Percentiles rank a stretch among this genome's conserved stretches.
phyloP scores from a whole-genome alignment of 2,329 filamentous ascomycete genomes.

The Fusarium aywerte region DNA sequence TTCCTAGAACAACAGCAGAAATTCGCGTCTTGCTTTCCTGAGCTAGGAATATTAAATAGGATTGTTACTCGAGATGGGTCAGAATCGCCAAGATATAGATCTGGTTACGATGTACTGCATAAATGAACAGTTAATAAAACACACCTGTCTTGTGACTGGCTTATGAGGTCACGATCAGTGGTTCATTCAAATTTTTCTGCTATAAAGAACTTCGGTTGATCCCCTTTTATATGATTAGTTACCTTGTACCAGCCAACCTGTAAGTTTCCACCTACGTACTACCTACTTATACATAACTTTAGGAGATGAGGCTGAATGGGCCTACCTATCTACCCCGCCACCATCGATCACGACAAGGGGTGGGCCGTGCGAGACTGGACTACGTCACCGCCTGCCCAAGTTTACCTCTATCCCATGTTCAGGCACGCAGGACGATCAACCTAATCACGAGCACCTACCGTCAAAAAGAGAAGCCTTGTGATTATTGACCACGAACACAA shows the following conservation, averaged over 20 bases:
- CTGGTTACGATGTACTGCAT: neutral
- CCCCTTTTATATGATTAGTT: neutral
- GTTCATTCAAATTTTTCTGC: neutral
- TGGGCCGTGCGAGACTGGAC: slow-evolving; percentile 40
- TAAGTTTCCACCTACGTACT: too few species aligned
- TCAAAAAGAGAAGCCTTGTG: slow-evolving; percentile 5
- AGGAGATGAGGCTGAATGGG: slow-evolving; percentile 18
- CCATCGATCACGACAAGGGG: slow-evolving; percentile 26
- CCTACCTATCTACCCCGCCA: slow-evolving; percentile 33
- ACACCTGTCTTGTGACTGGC: neutral
- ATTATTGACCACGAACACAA: slow-evolving; percentile 4
- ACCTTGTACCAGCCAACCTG: neutral
- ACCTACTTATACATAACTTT: too few species aligned
- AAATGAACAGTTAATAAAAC: neutral
- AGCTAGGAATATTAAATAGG: neutral
- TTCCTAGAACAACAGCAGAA: slow-evolving; percentile 69
- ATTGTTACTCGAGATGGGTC: neutral
- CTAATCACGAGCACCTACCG: slow-evolving; percentile 36
- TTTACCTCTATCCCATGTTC: slow-evolving; percentile 29
- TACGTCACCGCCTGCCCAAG: slow-evolving; percentile 45
- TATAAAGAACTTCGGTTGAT: neutral
- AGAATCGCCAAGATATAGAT: neutral
- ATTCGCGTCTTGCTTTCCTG: slow-evolving; percentile 69
- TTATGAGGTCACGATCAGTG: too few species aligned
- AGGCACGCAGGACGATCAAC: slow-evolving; percentile 19